A percentile compares a stretch with the other conserved stretches of the same genome.
These are phyloP conservation scores for Globisporangium solare DNA, from an alignment of 352 stramenopile species.

Conservation along the genomic window DNA sequence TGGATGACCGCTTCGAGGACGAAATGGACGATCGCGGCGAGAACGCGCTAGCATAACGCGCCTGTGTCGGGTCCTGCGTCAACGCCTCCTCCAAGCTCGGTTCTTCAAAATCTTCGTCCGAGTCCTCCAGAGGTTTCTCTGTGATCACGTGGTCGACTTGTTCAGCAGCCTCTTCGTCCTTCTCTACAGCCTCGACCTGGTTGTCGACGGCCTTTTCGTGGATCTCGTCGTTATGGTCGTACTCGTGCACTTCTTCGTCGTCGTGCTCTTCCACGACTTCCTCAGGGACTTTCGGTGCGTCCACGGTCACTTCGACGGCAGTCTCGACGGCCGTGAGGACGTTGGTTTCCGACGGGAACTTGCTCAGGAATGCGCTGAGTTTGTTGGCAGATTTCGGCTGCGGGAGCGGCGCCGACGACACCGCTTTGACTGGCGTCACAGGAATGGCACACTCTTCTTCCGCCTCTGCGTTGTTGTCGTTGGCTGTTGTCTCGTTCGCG, in stretches of 20 bases:
- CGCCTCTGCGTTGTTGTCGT: neutral
- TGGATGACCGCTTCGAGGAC: slow-evolving; percentile 6
- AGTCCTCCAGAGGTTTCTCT: neutral
- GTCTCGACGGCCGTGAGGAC: slow-evolving; percentile 14
- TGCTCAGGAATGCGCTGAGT: slow-evolving; percentile 63
- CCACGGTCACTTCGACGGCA: neutral
- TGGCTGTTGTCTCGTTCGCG: neutral
- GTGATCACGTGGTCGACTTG: neutral
- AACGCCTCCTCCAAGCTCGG: neutral
- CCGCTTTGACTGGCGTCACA: neutral
- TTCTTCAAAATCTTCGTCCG: slow-evolving; percentile 1
- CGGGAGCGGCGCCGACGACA: neutral
- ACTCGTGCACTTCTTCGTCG: slow-evolving; percentile 4
- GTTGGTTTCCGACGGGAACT: slow-evolving; percentile 39
- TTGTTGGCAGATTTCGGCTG: slow-evolving; percentile 17
- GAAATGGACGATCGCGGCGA: slow-evolving; percentile 11
- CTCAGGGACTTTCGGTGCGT: neutral
- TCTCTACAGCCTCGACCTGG: slow-evolving; percentile 8
- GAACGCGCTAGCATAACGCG: neutral
- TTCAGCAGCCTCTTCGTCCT: slow-evolving; percentile 7
- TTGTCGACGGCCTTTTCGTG: slow-evolving; percentile 4
- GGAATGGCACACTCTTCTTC: neutral
- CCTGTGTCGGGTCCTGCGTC: neutral
- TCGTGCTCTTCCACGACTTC: neutral
- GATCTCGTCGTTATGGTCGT: slow-evolving; percentile 1